Base-by-base conservation (phyloP, 1,284 basidiomycete species). In the Malassezia globosa region DNA sequence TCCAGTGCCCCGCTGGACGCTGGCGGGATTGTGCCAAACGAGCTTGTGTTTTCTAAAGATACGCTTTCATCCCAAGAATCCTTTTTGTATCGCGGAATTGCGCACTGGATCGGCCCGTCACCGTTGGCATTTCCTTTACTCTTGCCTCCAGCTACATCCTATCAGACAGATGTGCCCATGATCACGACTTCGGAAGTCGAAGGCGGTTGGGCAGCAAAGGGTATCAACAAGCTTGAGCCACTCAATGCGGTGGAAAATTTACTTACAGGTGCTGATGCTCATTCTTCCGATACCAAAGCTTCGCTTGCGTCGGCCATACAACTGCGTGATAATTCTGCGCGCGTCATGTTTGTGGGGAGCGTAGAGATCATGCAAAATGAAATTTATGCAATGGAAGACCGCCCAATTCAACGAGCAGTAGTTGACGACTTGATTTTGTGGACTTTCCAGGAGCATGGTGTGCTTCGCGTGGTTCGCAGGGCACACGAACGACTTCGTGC, bases 371-470 rank as follows among this genome's bases (percentile, higher is more conserved):
- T 96, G 72, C 81, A 78, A 18, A 73, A 78, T 34, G 40, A 36
- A 1, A 48, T 56, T 35, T 36, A 60, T 34, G 39, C 37, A 0
- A 37, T 42, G 13, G 59, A 44, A 50, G 81, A 80, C 46, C 81
- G 81, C 14, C 74, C 76, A 11, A 75, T 83, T 11, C 96, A 96
- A 71, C 73, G 75, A 13, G 79, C 79, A 36, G 83, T 95, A 49
- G 77, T 77, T 3, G 73, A 76, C 38, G 87, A 92, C 60, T 72
- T 96, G 42, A 79, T 82, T 2, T 78, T 80, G 16, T 97, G 92
- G 92, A 79, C 83, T 1, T 94, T 96, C 81, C 85, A 90, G 64
- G 85, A 94, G 73, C 78, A 79, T 0, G 77, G 81, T 5, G 85
- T 87, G 6, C 75, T 94, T 40, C 81, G 86, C 22, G 81, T 95